These are phyloP conservation scores for Cryomyces minteri DNA, from an alignment of 495 filamentous ascomycete species.

Conservation along the genomic window DNA sequence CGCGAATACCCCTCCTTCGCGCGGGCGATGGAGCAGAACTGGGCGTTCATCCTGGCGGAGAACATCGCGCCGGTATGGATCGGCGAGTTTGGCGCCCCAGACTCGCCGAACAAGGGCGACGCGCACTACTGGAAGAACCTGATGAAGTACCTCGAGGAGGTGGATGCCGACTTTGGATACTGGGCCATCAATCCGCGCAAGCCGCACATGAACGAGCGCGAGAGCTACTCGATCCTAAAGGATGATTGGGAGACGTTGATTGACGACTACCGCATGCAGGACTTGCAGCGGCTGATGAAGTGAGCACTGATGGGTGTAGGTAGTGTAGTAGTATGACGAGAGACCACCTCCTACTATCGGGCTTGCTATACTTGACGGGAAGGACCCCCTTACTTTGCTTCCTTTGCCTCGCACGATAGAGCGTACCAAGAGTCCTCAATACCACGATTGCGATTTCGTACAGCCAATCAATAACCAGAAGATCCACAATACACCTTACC, in stretches of 20 bases:
- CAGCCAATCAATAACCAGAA: no score
- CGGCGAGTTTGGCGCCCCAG: slow-evolving; percentile 37
- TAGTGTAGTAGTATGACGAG: no score
- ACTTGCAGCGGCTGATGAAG: slow-evolving; percentile 27
- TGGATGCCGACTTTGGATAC: slow-evolving; percentile 43
- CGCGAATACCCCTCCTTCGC: slow-evolving; percentile 37
- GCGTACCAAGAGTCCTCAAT: no score
- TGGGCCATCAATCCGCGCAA: slow-evolving; percentile 46
- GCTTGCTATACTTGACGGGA: no score
- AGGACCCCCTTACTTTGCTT: no score
- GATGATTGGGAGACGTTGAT: slow-evolving; percentile 38
- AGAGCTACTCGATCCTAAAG: slow-evolving; percentile 34
- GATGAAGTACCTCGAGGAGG: slow-evolving; percentile 29
- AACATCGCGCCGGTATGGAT: slow-evolving; percentile 41
- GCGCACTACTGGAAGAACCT: slow-evolving; percentile 40
- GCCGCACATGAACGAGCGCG: slow-evolving; percentile 29
- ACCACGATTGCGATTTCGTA: no score
- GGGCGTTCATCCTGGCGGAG: slow-evolving; percentile 39
- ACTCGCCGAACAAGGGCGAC: slow-evolving; percentile 28
- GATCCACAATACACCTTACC: no score
- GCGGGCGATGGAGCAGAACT: slow-evolving; percentile 37
- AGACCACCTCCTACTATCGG: no score
- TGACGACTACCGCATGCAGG: slow-evolving; percentile 36
- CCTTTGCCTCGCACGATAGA: no score
- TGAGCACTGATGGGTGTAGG: no score